phyloP scores from a whole-genome alignment of 2,329 filamentous ascomycete species.

The Stemphylium lycopersici region DNA sequence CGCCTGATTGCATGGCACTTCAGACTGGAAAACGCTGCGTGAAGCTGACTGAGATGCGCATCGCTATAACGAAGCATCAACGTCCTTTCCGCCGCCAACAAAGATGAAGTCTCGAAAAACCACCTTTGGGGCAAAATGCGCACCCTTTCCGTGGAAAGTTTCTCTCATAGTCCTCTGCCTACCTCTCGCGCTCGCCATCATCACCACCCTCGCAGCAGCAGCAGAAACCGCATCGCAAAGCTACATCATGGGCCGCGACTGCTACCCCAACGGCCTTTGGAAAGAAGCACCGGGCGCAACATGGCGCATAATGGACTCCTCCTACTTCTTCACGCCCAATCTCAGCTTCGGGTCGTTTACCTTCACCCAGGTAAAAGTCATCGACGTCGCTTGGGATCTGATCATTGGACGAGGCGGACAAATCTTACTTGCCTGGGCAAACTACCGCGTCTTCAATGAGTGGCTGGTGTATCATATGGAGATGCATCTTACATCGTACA shows the following conservation, averaged over 20 bases:
- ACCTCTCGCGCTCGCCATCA: constrained; percentile 31
- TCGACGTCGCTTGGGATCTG: constrained; percentile 50
- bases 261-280: constrained; percentile 44
- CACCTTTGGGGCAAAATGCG: constrained; percentile 10
- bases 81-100: not conserved
- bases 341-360: constrained; percentile 40
- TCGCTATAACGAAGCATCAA: not conserved
- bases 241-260: constrained; percentile 35
- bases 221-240: constrained; percentile 36
- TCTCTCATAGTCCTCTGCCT: constrained; percentile 24
- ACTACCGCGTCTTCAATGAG: constrained; percentile 48
- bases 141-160: constrained; percentile 31
- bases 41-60: not conserved
- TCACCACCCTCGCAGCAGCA: constrained; percentile 34
- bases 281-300: constrained; percentile 34
- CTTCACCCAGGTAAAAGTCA: constrained; percentile 47
- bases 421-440: constrained; percentile 39
- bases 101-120: not conserved
- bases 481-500: constrained; percentile 37
- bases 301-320: constrained; percentile 45
- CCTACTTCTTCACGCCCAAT: constrained; percentile 44
- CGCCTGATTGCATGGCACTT: constrained; percentile 10
- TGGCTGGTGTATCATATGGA: constrained; percentile 47
- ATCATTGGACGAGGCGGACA: constrained; percentile 46
- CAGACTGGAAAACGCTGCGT: not conserved